Evolutionary conservation across 768 basidiomycete species (phyloP), one percentile per base, ranked within the genome.

Genomic region (Tylopilus vinaceipallidus): DNA sequence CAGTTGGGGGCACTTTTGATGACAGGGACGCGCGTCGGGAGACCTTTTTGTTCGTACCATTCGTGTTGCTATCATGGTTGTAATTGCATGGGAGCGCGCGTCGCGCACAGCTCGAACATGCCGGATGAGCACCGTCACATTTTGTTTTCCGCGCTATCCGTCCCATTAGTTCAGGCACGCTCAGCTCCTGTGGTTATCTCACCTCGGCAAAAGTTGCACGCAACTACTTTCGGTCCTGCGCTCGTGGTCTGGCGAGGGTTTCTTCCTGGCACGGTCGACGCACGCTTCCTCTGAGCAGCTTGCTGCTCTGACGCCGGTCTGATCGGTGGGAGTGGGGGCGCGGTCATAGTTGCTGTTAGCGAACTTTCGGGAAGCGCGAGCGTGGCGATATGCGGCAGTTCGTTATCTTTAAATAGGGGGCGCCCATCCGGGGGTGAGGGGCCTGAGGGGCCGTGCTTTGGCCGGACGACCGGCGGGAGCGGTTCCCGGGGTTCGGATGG

Each of bases 161-260:
- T 19, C 19, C 11, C 42, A 22, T 56, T 2, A 54, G 43, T 20
- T 20, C 52, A 24, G 13, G 52, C 52, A 43, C 50, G 42, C 38
- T 42, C 33, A 20, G 43, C 20, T 33, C 43, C 34, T 39, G 42
- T 41, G 26, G 29, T 29, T 33, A 42, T 73, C 82, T 48, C 61
- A 91, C 90, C 88, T 74, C 90, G 80, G 69, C 90, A 92, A 64
- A 89, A 89, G 68, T 91, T 90, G 70, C 90, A 92, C 14, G 90
- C 90, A 20, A 92, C 88, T 12, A 91, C 86, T 63, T 91, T 91
- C 39, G 88, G 87, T 11, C 89, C 89, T 43, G 86, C 86, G 50
- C 76, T 83, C 30, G 81, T 80, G 42, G 75, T 69, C 59, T 78
- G 75, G 54, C 83, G 80, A 46, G 71, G 74, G 50, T 70, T 78